phyloP scores from a whole-genome alignment of 805 yeast genomes.

The Pichia exigua region DNA sequence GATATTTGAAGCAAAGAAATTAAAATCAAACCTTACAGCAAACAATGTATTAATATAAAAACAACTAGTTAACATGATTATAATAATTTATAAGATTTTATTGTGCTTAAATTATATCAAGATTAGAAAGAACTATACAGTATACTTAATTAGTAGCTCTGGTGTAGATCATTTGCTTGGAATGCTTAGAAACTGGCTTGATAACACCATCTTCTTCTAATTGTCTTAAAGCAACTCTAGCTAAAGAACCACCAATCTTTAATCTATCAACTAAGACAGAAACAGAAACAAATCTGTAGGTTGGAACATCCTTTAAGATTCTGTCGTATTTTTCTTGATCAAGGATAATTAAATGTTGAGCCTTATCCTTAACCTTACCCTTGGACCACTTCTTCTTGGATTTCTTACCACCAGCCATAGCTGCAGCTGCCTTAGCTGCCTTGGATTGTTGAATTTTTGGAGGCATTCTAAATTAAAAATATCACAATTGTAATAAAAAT shows the following conservation, averaged over 20 bases:
- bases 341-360: conserved; percentile 92
- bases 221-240: conserved; percentile 96
- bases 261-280: conserved; percentile 98
- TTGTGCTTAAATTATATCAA: not conserved
- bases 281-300: conserved; percentile 96
- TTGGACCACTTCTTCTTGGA: conserved; percentile 99
- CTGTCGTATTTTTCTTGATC: conserved; percentile 99
- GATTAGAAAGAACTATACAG: conserved; percentile 1
- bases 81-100: not conserved
- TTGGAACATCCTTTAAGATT: conserved; percentile 98
- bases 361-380: conserved; percentile 99
- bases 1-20: no score
- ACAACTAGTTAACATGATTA: no score
- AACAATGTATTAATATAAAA: no score
- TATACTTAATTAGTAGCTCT: conserved; percentile 58
- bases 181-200: conserved; percentile 88
- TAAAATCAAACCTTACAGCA: no score
- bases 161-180: conserved; percentile 95
- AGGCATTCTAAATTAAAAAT: conserved; percentile 64
- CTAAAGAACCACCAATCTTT: conserved; percentile 98
- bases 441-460: conserved; percentile 98
- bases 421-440: conserved; percentile 99
- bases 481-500: not conserved
- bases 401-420: conserved; percentile 99
- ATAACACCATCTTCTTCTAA: conserved; percentile 93